These are phyloP conservation scores for Wallemia hederae DNA, from an alignment of 1,284 basidiomycete genomes.

Conservation along the genomic window DNA sequence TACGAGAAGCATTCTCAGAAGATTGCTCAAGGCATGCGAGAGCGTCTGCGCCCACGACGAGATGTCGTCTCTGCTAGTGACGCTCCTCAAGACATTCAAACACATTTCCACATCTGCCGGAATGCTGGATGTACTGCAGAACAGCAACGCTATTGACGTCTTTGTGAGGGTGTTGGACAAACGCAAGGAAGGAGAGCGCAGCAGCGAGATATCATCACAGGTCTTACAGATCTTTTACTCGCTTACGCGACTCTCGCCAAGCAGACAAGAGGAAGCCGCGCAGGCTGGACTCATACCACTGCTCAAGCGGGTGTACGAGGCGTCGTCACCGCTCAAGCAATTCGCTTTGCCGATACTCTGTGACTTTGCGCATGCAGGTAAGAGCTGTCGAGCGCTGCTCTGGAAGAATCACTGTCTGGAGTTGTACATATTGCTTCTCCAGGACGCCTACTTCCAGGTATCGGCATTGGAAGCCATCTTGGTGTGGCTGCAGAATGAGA, in stretches of 20 bases:
- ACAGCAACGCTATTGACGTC: conserved; percentile 78
- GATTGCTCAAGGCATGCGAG: conserved; percentile 53
- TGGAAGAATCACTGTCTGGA: conserved; percentile 63
- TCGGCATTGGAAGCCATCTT: conserved; percentile 69
- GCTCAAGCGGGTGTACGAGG: conserved; percentile 57
- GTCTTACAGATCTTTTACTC: conserved; percentile 87
- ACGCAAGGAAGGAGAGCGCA: conserved; percentile 44
- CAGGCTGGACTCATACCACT: conserved; percentile 78
- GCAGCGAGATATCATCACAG: conserved; percentile 39
- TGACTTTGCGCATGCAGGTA: conserved; percentile 74
- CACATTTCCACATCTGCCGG: conserved; percentile 78
- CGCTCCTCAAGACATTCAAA: conserved; percentile 79
- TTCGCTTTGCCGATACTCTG: conserved; percentile 89
- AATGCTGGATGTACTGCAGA: conserved; percentile 72
- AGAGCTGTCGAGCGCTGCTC: conserved; percentile 52
- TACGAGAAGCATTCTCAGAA: conserved; percentile 59
- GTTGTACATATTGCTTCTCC: conserved; percentile 56
- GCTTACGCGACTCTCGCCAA: conserved; percentile 37
- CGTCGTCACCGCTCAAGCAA: conserved; percentile 69
- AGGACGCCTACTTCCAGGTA: conserved; percentile 86
- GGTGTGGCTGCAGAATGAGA: conserved; percentile 86
- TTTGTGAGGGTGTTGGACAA: conserved; percentile 56
- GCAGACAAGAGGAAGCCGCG: conserved; percentile 77
- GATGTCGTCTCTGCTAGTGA: conserved; percentile 27
- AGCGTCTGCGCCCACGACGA: conserved; percentile 23